Evolutionary conservation across 805 yeast genomes (phyloP).

Genomic region (Dipodascopsis tothii): DNA sequence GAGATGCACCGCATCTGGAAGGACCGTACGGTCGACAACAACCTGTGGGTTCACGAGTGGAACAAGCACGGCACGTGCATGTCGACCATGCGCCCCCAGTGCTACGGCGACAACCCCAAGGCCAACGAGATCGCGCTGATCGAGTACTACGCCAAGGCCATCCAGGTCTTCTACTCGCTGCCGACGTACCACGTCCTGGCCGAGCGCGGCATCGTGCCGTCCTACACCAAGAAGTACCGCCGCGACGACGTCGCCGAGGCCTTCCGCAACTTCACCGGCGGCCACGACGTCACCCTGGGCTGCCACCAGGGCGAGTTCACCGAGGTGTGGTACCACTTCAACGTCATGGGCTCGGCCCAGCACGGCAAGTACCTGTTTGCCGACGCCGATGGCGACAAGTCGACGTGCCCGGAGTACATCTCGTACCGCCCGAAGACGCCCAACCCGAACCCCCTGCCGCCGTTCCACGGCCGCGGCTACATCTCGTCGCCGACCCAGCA

Average conservation of each 20-base stretch:
- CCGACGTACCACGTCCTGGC: conserved; percentile 63
- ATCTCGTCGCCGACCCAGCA: conserved; percentile 40
- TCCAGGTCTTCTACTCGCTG: conserved; percentile 47
- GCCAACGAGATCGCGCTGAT: conserved; percentile 41
- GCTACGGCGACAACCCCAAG: conserved; percentile 43
- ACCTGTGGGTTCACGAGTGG: conserved; percentile 83
- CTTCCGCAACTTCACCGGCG: conserved; percentile 33
- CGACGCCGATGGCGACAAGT: conserved; percentile 39
- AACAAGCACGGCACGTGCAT: conserved; percentile 93
- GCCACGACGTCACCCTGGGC: conserved; percentile 48
- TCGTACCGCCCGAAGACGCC: conserved; percentile 58
- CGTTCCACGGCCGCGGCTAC: conserved; percentile 37
- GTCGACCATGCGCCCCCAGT: conserved; percentile 63
- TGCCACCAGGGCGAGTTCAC: conserved; percentile 47
- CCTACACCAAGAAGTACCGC: conserved; percentile 48
- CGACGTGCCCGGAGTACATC: conserved; percentile 62
- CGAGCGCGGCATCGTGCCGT: conserved; percentile 67
- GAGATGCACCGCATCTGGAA: conserved; percentile 65
- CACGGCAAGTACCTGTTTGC: conserved; percentile 59
- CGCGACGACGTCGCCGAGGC: conserved; percentile 36
- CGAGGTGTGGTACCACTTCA: conserved; percentile 76
- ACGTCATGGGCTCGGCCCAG: conserved; percentile 63
- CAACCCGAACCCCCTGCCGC: conserved; percentile 25
- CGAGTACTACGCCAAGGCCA: conserved; percentile 60
- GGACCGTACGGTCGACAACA: conserved; percentile 59